Evolutionary conservation across 495 filamentous ascomycete species (phyloP), one percentile per base, ranked within the genome.

Genomic region (Chaetomium tenue): DNA sequence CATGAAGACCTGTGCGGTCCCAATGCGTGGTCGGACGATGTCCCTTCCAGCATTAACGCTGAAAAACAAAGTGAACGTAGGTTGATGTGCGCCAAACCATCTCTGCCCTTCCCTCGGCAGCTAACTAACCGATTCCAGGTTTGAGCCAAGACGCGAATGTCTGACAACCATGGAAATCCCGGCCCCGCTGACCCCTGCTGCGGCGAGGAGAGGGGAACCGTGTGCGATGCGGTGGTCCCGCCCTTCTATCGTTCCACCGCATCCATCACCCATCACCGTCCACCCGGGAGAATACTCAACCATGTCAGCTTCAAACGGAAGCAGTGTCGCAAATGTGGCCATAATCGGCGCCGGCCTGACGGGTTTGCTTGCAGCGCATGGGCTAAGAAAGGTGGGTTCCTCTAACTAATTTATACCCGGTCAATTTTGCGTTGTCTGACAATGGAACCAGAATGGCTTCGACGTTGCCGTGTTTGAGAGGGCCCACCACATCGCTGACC

Each of bases 321-420:
- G 4, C 8, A 26, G 13, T 13, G 37, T 22, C 13, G 5, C 22
- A 44, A 58, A 58, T 25, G 61, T 82, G 54, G 78, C 78, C 60
- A 81, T 83, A 26, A 76, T 83, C 55, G 80, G 80, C 3, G 78
- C 79, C 5, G 79, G 80, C 12, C 73, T 82, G 2, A 79, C 78
- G 5, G 84, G 83, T 13, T 76, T 85, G 4, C 68, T 80, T 1
- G 62, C 79, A 18, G 79, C 79, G n/a, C 79, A 83, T 47, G 78
- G 78, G 8, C 64, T 81, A 20, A 81, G 76, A 63, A 77, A 77
- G 67, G 77, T 78, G 55, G 15, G 58, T 56, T 53, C 53, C 9
- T 23, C 37, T 25, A 6, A 30, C 28, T 30, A 30, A 30, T 30
- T 8, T 3, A 42, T 5, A 11, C 6, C 30, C 53, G 7, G 33